A percentile compares a stretch with the other conserved stretches of the same genome.
These are phyloP conservation scores for Tulasnella sp. DNA, from an alignment of 768 basidiomycete species.

Conservation along the genomic window DNA sequence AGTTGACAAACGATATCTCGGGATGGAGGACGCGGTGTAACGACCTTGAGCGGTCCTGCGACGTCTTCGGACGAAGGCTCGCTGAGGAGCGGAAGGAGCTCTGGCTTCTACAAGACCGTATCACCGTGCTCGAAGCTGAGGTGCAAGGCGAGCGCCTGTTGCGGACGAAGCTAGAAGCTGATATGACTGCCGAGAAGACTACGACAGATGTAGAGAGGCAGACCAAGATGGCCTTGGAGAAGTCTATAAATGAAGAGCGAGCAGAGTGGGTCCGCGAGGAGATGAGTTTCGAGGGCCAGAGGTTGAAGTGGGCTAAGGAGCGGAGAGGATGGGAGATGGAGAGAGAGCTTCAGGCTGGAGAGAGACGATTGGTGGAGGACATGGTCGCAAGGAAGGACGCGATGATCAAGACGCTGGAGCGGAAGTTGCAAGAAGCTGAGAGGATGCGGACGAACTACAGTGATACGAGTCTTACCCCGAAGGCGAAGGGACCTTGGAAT, in stretches of 20 bases:
- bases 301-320: slow-evolving; percentile 8
- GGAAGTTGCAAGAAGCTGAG: slow-evolving; percentile 24
- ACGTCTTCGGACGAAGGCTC: slow-evolving; percentile 52
- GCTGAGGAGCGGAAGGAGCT: slow-evolving; percentile 73
- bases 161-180: slow-evolving; percentile 1
- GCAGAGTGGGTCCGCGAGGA: not conserved
- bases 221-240: not conserved
- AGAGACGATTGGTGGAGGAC: slow-evolving; percentile 42
- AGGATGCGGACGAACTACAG: not conserved
- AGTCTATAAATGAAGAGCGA: slow-evolving; percentile 4
- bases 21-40: slow-evolving; percentile 72
- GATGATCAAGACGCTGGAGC: slow-evolving; percentile 31
- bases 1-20: slow-evolving; percentile 76
- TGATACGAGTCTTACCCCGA: not conserved
- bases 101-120: slow-evolving; percentile 32
- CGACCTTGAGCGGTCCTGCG: slow-evolving; percentile 61
- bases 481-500: not conserved
- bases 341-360: slow-evolving; percentile 32
- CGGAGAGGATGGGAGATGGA: slow-evolving; percentile 19
- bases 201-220: not conserved
- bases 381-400: slow-evolving; percentile 35
- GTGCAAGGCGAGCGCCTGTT: not conserved
- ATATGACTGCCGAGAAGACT: not conserved
- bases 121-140: not conserved
- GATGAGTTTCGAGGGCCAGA: slow-evolving; percentile 1